Evolutionary conservation across 176 grass and related monocot genomes (phyloP).

Genomic region (Raddia guianensis): DNA sequence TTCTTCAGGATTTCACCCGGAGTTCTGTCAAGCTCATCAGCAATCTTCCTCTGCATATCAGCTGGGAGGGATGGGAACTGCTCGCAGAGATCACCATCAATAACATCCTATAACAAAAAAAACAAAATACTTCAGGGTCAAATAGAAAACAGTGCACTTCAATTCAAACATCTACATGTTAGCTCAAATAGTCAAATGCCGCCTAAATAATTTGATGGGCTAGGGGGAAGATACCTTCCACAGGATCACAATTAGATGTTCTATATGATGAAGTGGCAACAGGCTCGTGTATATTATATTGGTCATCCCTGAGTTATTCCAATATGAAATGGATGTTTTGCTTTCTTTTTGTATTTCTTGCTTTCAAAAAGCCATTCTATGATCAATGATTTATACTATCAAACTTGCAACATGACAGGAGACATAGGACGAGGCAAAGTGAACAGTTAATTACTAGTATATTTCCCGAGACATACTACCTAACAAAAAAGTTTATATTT

Average conservation of each 20-base stretch:
- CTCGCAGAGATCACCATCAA: conserved; percentile 96
- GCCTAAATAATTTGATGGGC: conserved; percentile 11
- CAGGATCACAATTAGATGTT: not conserved
- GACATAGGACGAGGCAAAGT: not conserved
- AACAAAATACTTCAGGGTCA: conserved; percentile 20
- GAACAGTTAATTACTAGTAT: conserved; percentile 14
- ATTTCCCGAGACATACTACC: not conserved
- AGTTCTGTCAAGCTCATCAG: conserved; percentile 88
- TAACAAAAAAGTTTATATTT: conserved; percentile 1
- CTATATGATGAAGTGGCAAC: conserved; percentile 6
- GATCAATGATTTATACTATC: not conserved
- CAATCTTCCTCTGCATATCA: conserved; percentile 98
- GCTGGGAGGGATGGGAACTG: conserved; percentile 91
- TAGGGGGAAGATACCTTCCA: not conserved
- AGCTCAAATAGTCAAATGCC: conserved; percentile 19
- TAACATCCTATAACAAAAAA: conserved; percentile 75
- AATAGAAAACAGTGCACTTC: not conserved
- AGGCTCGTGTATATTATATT: not conserved
- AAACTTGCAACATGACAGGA: not conserved
- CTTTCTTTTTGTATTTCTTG: conserved; percentile 19
- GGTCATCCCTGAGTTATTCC: not conserved
- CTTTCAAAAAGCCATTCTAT: not conserved
- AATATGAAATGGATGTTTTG: not conserved
- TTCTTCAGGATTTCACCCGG: conserved; percentile 98
- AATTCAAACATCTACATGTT: conserved; percentile 27